Percentiles rank a stretch among this genome's conserved stretches.
Conservation (phyloP, 129 eudicot species). For the Pseudognaphalium luteoalbum region DNA sequence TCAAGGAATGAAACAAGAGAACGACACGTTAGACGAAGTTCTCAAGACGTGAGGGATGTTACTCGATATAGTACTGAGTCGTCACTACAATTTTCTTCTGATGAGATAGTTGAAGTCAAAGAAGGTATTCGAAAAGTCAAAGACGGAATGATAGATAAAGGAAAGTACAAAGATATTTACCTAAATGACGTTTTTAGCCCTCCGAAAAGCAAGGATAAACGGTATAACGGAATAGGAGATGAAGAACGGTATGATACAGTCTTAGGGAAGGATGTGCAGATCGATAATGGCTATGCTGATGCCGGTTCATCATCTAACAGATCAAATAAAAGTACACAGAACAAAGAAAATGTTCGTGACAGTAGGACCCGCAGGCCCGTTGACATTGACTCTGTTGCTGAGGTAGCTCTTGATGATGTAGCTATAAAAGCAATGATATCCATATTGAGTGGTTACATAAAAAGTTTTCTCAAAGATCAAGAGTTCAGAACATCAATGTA, state of each 20-base stretch:
- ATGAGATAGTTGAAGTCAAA: slow-evolving; percentile 52
- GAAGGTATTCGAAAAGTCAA: slow-evolving; percentile 38
- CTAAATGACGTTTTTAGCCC: slow-evolving; percentile 49
- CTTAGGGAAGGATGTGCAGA: slow-evolving; percentile 37
- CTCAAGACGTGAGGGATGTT: slow-evolving; percentile 29
- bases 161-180: slow-evolving; percentile 51
- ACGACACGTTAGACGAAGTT: slow-evolving; percentile 27
- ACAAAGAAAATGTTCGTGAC: slow-evolving; percentile 41
- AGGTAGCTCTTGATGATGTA: slow-evolving; percentile 74
- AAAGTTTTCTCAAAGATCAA: slow-evolving; percentile 49
- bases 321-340: slow-evolving; percentile 32
- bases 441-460: slow-evolving; percentile 54
- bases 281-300: slow-evolving; percentile 33
- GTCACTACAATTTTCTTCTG: slow-evolving; percentile 29
- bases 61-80: slow-evolving; percentile 33
- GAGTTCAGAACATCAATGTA: slow-evolving; percentile 66
- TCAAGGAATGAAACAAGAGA: slow-evolving; percentile 29
- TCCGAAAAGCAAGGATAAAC: slow-evolving; percentile 37
- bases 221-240: slow-evolving; percentile 19
- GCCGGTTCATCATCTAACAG: slow-evolving; percentile 35
- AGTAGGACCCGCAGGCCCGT: slow-evolving; percentile 37
- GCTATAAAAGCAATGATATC: slow-evolving; percentile 69
- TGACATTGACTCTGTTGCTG: slow-evolving; percentile 40
- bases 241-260: slow-evolving; percentile 18
- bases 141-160: slow-evolving; percentile 34